Conservation (phyloP, 78 protist species). For the Cavenderia fasciculata region DNA sequence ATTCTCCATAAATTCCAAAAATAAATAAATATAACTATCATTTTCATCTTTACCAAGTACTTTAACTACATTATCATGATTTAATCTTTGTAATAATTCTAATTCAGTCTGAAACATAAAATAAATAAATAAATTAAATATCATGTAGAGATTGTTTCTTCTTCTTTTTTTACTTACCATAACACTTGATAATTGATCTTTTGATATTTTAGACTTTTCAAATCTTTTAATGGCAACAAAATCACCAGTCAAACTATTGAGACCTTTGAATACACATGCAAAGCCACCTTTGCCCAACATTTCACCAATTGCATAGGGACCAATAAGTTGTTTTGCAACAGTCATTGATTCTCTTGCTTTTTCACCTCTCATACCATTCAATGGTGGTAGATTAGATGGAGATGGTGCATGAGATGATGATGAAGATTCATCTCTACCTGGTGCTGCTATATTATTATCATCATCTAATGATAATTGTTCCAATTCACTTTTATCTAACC, state of each 20-base stretch:
- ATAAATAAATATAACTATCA: constrained; percentile 82
- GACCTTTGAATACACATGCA: constrained; percentile 44
- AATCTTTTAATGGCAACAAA: constrained; percentile 64
- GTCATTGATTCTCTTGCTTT: constrained; percentile 35
- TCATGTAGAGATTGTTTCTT: background rate
- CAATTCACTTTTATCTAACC: too few relatives aligned
- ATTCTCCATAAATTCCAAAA: constrained; percentile 94
- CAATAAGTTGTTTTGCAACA: constrained; percentile 28
- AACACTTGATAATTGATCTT: constrained; percentile 42
- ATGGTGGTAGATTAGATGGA: constrained; percentile 30
- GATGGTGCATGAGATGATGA: constrained; percentile 8
- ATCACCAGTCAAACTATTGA: constrained; percentile 55
- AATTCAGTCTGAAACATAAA: constrained; percentile 77
- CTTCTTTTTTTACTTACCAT: constrained; percentile 10
- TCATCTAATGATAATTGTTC: background rate
- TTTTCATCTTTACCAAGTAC: constrained; percentile 60
- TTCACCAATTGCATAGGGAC: constrained; percentile 51
- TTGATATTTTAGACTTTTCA: constrained; percentile 53
- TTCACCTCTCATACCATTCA: background rate
- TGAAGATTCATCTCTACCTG: background rate
- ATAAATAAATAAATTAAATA: background rate
- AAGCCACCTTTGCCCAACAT: constrained; percentile 56
- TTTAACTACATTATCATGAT: constrained; percentile 88
- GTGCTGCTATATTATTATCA: constrained; percentile 11
- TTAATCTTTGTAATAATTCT: constrained; percentile 81